phyloP scores from a whole-genome alignment of 1,284 basidiomycete genomes.

The Microbotryum saponariae region DNA sequence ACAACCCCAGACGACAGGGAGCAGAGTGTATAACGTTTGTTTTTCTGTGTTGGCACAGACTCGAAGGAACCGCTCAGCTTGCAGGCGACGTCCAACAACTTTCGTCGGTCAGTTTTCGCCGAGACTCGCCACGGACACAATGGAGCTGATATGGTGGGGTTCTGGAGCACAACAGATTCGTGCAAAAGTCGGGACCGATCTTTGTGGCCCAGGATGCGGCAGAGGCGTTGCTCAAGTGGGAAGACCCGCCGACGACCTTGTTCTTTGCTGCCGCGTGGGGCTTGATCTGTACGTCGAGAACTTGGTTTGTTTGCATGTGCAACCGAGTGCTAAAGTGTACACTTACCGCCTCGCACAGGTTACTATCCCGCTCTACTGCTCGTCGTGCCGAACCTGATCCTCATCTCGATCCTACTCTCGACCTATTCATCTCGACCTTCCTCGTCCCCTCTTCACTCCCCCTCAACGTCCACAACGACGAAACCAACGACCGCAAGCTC shows the following conservation, averaged over 20 bases:
- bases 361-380: conserved; percentile 28
- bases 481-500: conserved; percentile 7
- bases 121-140: background rate
- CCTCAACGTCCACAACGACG: conserved; percentile 1
- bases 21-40: too few species aligned
- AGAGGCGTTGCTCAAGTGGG: conserved; percentile 34
- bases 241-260: conserved; percentile 32
- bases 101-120: conserved; percentile 21
- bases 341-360: conserved; percentile 12
- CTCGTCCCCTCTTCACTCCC: conserved; percentile 5
- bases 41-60: conserved; percentile 8
- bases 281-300: conserved; percentile 28
- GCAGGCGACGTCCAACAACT: conserved; percentile 32
- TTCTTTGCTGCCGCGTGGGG: conserved; percentile 32
- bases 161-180: conserved; percentile 24
- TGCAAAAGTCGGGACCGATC: conserved; percentile 36
- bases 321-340: too few species aligned
- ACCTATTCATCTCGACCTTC: conserved; percentile 20
- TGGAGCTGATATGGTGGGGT: too few species aligned
- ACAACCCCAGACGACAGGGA: too few species aligned
- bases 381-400: conserved; percentile 26
- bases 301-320: too few species aligned
- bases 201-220: conserved; percentile 34
- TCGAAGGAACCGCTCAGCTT: conserved; percentile 30
- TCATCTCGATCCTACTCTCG: conserved; percentile 29